Evolutionary conservation across 177 flowering plant species (phyloP).

Genomic region (Vitis hybrid): DNA sequence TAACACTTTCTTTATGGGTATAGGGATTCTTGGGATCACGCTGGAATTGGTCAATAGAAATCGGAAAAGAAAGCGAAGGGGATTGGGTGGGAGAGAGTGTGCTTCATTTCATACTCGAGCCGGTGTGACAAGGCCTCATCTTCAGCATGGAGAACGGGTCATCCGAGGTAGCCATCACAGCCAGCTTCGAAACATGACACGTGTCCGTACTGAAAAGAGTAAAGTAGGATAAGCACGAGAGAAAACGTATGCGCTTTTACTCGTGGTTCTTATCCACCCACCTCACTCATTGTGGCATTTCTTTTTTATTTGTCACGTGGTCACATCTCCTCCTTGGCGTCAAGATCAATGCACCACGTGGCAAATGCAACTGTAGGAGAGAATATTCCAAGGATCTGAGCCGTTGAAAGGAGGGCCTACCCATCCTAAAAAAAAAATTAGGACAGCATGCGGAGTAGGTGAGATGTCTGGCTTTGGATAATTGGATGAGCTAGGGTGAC

Average conservation of each 20-base stretch:
- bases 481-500: too few species aligned
- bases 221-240: conserved; percentile 17
- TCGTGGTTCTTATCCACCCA: conserved; percentile 38
- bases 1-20: background rate
- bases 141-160: background rate
- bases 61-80: too few species aligned
- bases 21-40: background rate
- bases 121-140: background rate
- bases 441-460: too few species aligned
- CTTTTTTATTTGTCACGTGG: background rate
- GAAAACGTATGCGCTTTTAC: background rate
- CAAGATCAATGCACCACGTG: too few species aligned
- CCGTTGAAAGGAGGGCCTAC: too few species aligned
- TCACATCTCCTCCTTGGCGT: background rate
- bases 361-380: too few species aligned
- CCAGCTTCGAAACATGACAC: conserved; percentile 5
- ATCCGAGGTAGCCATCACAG: conserved; percentile 6
- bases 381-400: too few species aligned
- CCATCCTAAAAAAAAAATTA: too few species aligned
- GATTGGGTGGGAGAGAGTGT: background rate
- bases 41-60: too few species aligned
- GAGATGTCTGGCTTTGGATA: too few species aligned
- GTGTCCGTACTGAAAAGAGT: conserved; percentile 9
- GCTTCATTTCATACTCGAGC: background rate
- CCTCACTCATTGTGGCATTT: conserved; percentile 23